Conservation (phyloP, 805 yeast species). For the Wickerhamiella domercqiae region DNA sequence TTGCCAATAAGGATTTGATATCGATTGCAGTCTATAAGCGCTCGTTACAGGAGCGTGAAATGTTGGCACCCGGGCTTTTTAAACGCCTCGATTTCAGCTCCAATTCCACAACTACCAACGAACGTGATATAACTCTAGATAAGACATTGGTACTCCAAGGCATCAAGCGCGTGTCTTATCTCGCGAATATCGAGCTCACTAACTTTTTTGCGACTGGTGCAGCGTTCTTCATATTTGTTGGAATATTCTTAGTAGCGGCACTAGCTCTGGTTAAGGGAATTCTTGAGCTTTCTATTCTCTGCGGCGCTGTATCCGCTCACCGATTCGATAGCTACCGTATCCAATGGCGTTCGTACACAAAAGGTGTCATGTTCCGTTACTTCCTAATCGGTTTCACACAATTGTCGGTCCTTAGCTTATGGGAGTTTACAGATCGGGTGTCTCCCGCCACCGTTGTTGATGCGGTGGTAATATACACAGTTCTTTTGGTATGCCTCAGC, state of each 20-base stretch:
- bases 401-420: slow-evolving; percentile 59
- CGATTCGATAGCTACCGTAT: slow-evolving; percentile 63
- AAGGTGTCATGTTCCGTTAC: slow-evolving; percentile 78
- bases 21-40: slow-evolving; percentile 68
- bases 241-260: slow-evolving; percentile 43
- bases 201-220: slow-evolving; percentile 75
- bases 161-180: slow-evolving; percentile 75
- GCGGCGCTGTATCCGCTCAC: slow-evolving; percentile 42
- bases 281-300: slow-evolving; percentile 47
- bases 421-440: slow-evolving; percentile 78
- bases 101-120: slow-evolving; percentile 27
- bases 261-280: slow-evolving; percentile 50
- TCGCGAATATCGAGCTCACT: slow-evolving; percentile 75
- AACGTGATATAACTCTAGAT: slow-evolving; percentile 41
- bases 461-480: slow-evolving; percentile 53
- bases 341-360: slow-evolving; percentile 41
- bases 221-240: slow-evolving; percentile 63
- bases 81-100: slow-evolving; percentile 6
- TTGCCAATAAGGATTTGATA: slow-evolving; percentile 44
- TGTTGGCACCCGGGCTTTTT: not conserved
- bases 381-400: slow-evolving; percentile 80
- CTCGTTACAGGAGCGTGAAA: not conserved
- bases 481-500: slow-evolving; percentile 41
- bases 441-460: slow-evolving; percentile 71
- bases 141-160: slow-evolving; percentile 78